Percentiles rank a stretch among this genome's conserved stretches.
phyloP scores from a whole-genome alignment of 345 rosid species.

The Salix viminalis region DNA sequence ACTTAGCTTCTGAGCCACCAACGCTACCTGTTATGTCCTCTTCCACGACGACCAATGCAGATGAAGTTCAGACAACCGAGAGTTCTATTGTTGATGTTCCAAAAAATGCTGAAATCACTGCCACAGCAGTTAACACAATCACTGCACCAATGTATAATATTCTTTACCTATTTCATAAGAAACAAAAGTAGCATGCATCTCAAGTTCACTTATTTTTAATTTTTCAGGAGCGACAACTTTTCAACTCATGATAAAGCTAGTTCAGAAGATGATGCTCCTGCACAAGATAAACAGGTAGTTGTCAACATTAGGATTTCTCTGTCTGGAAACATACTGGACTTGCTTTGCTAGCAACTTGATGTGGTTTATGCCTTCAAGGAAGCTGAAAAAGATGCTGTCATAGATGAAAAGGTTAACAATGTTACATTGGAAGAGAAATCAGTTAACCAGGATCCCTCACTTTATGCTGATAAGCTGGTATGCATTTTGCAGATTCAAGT shows the following conservation, averaged over 20 bases:
- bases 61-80: constrained; percentile 33
- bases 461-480: constrained; percentile 70
- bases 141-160: constrained; percentile 43
- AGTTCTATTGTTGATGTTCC: constrained; percentile 34
- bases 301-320: not conserved
- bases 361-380: constrained; percentile 34
- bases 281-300: constrained; percentile 38
- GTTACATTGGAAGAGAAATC: constrained; percentile 51
- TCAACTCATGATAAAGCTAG: constrained; percentile 26
- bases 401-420: constrained; percentile 38
- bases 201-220: constrained; percentile 7
- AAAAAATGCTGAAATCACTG: constrained; percentile 44
- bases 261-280: constrained; percentile 31
- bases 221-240: constrained; percentile 32
- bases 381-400: constrained; percentile 36
- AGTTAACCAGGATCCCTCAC: constrained; percentile 45
- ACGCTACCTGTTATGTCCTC: constrained; percentile 37
- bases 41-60: constrained; percentile 28
- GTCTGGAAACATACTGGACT: constrained; percentile 2
- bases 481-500: constrained; percentile 5
- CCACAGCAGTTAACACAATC: constrained; percentile 25
- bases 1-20: constrained; percentile 37
- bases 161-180: constrained; percentile 1
- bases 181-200: constrained; percentile 12
- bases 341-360: constrained; percentile 12